Percentiles rank a stretch among this genome's conserved stretches.
Evolutionary conservation across 192 early-diverging fungal species (phyloP).

Genomic region (Bifiguratus adelaidae): DNA sequence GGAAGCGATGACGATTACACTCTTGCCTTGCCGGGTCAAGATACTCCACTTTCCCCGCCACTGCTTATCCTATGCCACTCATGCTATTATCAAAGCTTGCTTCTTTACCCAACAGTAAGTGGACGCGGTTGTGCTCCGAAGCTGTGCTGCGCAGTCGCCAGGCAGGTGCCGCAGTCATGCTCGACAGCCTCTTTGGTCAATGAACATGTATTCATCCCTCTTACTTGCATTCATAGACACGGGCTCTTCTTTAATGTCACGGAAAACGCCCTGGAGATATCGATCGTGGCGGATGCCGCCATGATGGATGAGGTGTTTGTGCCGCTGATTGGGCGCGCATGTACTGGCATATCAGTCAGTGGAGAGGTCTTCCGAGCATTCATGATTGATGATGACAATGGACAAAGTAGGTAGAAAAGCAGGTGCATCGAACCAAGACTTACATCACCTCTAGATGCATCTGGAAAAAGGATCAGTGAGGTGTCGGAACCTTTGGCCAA

Average conservation of each 20-base stretch:
- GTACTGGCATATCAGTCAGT: constrained; percentile 33
- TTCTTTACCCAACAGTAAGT: constrained; percentile 43
- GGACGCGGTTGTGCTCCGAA: no score
- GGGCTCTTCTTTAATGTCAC: constrained; percentile 55
- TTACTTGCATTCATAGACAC: constrained; percentile 8
- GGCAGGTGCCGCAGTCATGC: no score
- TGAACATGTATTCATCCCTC: neutral
- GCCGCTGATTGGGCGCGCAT: constrained; percentile 12
- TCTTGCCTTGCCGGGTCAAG: constrained; percentile 46
- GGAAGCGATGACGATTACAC: constrained; percentile 44
- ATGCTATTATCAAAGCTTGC: constrained; percentile 48
- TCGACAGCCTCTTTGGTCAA: no score
- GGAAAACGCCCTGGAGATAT: constrained; percentile 57
- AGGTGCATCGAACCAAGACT: neutral
- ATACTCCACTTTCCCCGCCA: constrained; percentile 48
- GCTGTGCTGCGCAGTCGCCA: no score
- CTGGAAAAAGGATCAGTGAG: constrained; percentile 45
- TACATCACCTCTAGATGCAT: constrained; percentile 6
- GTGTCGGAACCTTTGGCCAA: constrained; percentile 41
- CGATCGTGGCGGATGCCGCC: constrained; percentile 47
- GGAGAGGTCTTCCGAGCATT: constrained; percentile 52
- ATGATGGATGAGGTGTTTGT: constrained; percentile 46
- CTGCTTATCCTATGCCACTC: constrained; percentile 36
- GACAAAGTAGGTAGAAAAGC: constrained; percentile 26
- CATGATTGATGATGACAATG: constrained; percentile 49